Evolutionary conservation across 345 rosid species (phyloP), one percentile per base, ranked within the genome.

Genomic region (Alliaria petiolata): DNA sequence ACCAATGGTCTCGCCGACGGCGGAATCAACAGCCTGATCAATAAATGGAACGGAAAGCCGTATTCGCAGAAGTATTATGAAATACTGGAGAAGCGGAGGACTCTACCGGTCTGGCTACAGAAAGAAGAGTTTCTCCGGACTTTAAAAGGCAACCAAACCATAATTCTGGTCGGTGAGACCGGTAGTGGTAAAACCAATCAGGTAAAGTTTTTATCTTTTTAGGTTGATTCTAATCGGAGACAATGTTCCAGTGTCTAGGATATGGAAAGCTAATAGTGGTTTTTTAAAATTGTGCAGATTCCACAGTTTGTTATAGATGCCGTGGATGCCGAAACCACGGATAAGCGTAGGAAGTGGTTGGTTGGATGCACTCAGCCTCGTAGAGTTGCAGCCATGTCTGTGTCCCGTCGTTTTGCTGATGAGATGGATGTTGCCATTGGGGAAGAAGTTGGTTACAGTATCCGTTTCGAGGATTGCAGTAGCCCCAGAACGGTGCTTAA

Each of bases 311-410:
- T 95, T 12, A 75, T 91, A 46, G 99, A 95, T 67, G 96, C 90
- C 50, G 89, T 88, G 34, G 98, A 91, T 53, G 26, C 86, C n/a
- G 99, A 95, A 71, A 72, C 87, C 7, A 80, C 93, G 4, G 93
- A 88, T 73, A 91, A 85, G 68, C 84, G 92, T 42, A 76, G 83
- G 84, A 95, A 91, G 80, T 84, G 85, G 92, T 81, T 89, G 92
- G 76, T 95, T 75, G 99, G 84, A 1, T 95, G 99, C 62, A 95
- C 99, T 28, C 99, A 95, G 80, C 99, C 99, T 36, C 90, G 99
- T 61, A 88, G 98, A 77, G 99, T 95, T 77, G 98, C 99, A 58
- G 98, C 99, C 3, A 95, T 95, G 99, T 95, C 99, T 70, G 99
- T 92, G 57, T 95, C 99, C n/a, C 86, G 98, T 14, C 99, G 99